These are phyloP conservation scores for Endoconidiophora polonica DNA, from an alignment of 2,329 filamentous ascomycete species.

Conservation along the genomic window DNA sequence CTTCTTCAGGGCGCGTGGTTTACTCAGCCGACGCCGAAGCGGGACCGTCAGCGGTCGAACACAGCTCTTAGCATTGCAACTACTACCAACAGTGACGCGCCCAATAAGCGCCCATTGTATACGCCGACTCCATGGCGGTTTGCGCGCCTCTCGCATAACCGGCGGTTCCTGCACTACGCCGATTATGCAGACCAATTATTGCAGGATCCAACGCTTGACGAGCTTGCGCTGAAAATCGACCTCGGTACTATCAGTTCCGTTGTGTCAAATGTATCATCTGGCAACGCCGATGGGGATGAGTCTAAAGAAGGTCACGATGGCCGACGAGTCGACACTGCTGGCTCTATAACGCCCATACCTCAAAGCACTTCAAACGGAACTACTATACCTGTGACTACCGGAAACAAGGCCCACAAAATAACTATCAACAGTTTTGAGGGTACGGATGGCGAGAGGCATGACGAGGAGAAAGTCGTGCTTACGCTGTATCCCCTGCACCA, in stretches of 20 bases:
- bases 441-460: conserved; percentile 21
- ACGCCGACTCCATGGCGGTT: conserved; percentile 56
- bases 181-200: conserved; percentile 55
- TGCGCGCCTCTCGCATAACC: conserved; percentile 77
- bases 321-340: conserved; percentile 1
- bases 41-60: conserved; percentile 28
- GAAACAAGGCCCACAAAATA: conserved; percentile 56
- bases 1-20: conserved; percentile 87
- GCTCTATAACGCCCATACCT: not conserved
- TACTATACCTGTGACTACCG: not conserved
- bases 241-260: conserved; percentile 79
- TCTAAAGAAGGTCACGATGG: conserved; percentile 20
- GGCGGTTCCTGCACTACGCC: conserved; percentile 76
- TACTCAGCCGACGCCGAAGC: conserved; percentile 28
- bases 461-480: conserved; percentile 55
- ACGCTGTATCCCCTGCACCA: conserved; percentile 70
- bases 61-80: conserved; percentile 17
- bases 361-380: not conserved
- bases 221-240: conserved; percentile 68
- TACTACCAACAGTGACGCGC: conserved; percentile 12
- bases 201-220: conserved; percentile 54
- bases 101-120: conserved; percentile 23
- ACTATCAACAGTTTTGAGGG: conserved; percentile 64
- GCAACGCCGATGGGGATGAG: conserved; percentile 31
- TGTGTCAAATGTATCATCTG: conserved; percentile 68